phyloP scores from a whole-genome alignment of 1,284 basidiomycete species.

The Boletus sp. region DNA sequence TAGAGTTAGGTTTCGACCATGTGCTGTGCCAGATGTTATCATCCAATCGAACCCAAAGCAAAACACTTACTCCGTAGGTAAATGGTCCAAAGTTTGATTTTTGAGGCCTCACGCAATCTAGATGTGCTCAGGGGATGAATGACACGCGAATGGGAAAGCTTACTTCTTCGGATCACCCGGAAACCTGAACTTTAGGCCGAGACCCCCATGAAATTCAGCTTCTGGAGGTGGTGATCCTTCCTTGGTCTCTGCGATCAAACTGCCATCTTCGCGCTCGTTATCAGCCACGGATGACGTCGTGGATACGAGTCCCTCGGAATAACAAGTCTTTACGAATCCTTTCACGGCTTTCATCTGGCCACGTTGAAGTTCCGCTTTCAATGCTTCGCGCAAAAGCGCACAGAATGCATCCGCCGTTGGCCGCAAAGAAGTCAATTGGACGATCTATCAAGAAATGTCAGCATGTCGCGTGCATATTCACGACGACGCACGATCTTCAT shows the following conservation, averaged over 20 bases:
- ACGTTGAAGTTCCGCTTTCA: slow-evolving; percentile 83
- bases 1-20: slow-evolving; percentile 88
- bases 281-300: slow-evolving; percentile 50
- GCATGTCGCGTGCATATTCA: neutral
- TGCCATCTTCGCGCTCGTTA: slow-evolving; percentile 64
- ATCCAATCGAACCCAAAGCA: neutral
- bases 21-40: slow-evolving; percentile 43
- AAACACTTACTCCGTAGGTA: slow-evolving; percentile 70
- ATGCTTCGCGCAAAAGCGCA: slow-evolving; percentile 79
- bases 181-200: slow-evolving; percentile 87
- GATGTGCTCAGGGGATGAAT: slow-evolving; percentile 12
- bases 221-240: slow-evolving; percentile 46
- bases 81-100: slow-evolving; percentile 94
- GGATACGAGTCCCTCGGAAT: slow-evolving; percentile 87
- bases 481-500: slow-evolving; percentile 81
- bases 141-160: slow-evolving; percentile 25
- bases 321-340: slow-evolving; percentile 87
- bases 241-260: slow-evolving; percentile 53
- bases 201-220: slow-evolving; percentile 74
- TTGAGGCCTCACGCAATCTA: slow-evolving; percentile 91
- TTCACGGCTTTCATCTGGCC: slow-evolving; percentile 94
- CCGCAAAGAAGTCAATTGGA: slow-evolving; percentile 93
- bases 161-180: slow-evolving; percentile 93
- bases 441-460: slow-evolving; percentile 54
- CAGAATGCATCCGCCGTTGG: slow-evolving; percentile 96